Percentiles rank a stretch among this genome's conserved stretches.
Evolutionary conservation across 768 basidiomycete species (phyloP).

Genomic region (Chalciporus piperatus): DNA sequence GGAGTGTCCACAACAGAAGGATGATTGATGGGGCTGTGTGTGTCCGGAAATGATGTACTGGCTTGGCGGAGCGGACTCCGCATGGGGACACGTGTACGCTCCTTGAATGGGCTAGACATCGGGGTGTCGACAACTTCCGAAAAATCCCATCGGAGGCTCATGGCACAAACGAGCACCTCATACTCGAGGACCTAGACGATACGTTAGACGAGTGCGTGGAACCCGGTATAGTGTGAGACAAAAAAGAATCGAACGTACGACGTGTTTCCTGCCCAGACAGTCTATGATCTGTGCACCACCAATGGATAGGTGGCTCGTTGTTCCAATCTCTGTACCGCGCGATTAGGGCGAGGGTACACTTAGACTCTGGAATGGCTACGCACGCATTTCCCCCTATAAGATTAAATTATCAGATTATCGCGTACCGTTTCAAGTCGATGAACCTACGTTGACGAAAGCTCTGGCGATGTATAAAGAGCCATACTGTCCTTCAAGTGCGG

Average conservation of each 20-base stretch:
- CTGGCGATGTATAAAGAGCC: conserved; percentile 21
- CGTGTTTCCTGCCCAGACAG: conserved; percentile 3
- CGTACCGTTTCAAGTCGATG: background rate
- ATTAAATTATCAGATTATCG: conserved; percentile 3
- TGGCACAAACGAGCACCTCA: conserved; percentile 21
- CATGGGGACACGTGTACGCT: background rate
- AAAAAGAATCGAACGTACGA: conserved; percentile 5
- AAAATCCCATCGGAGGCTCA: conserved; percentile 12
- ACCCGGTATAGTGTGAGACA: background rate
- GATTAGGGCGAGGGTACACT: background rate
- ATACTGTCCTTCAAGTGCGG: conserved; percentile 1
- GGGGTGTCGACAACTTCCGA: background rate
- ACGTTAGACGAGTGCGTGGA: background rate
- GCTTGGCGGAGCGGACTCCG: background rate
- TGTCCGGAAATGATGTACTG: background rate
- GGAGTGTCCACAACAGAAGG: background rate
- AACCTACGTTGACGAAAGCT: conserved; percentile 11
- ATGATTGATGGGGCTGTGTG: background rate
- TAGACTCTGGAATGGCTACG: background rate
- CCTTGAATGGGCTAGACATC: background rate
- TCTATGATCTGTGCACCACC: conserved; percentile 17
- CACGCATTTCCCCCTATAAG: conserved; percentile 20
- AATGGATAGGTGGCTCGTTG: conserved; percentile 6
- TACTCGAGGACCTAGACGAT: conserved; percentile 16
- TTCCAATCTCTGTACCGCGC: conserved; percentile 14